A percentile compares a stretch with the other conserved stretches of the same genome.
Conservation (phyloP, 202 grass and related monocot species). For the Panicum virgatum region DNA sequence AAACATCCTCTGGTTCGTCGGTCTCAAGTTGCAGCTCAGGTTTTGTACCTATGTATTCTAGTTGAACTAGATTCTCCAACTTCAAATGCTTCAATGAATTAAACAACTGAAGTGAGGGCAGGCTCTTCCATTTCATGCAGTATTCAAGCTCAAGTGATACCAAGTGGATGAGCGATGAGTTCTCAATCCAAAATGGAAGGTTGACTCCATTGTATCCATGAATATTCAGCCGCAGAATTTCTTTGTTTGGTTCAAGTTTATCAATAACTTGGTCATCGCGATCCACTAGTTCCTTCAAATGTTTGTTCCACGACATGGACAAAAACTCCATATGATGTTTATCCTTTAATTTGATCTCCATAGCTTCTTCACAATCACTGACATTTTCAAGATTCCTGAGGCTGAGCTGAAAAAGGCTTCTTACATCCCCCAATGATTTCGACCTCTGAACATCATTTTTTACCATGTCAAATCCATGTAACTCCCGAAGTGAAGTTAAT, state of each 20-base stretch:
- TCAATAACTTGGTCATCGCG: constrained; percentile 11
- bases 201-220: constrained; percentile 32
- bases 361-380: not conserved
- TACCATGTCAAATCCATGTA: not conserved
- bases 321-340: constrained; percentile 20
- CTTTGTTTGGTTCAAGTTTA: constrained; percentile 33
- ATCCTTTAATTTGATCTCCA: constrained; percentile 14
- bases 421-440: not conserved
- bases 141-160: constrained; percentile 27
- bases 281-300: not conserved
- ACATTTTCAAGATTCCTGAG: constrained; percentile 32
- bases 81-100: constrained; percentile 40
- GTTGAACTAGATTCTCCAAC: constrained; percentile 22
- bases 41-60: not conserved
- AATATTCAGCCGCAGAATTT: constrained; percentile 34
- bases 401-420: not conserved
- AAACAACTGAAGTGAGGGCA: constrained; percentile 38
- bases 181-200: constrained; percentile 46
- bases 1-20: not conserved
- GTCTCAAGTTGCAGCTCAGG: not conserved
- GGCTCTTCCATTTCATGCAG: constrained; percentile 34
- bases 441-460: not conserved
- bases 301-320: constrained; percentile 31
- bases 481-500: constrained; percentile 26
- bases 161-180: constrained; percentile 9